These are phyloP conservation scores for Phyllachora maydis DNA, from an alignment of 2,329 filamentous ascomycete species.

Conservation along the genomic window DNA sequence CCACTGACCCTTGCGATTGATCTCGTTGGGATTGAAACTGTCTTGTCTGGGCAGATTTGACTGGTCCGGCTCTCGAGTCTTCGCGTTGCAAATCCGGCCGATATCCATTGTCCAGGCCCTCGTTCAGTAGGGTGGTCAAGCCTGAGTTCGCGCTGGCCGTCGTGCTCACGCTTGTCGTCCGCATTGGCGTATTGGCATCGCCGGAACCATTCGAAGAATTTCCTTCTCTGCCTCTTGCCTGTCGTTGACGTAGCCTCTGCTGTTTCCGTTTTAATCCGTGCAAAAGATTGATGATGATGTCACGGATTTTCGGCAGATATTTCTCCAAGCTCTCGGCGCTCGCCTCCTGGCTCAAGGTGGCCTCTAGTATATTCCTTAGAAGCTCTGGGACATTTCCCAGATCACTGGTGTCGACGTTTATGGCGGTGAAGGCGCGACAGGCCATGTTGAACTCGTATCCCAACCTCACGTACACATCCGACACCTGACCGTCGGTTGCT, in stretches of 20 bases:
- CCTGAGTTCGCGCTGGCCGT: constrained; percentile 34
- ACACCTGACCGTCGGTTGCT: constrained; percentile 86
- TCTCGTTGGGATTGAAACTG: constrained; percentile 26
- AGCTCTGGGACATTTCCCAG: constrained; percentile 89
- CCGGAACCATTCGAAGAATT: too few species aligned
- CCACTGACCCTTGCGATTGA: constrained; percentile 25
- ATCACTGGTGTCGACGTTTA: constrained; percentile 88
- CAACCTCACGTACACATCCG: constrained; percentile 90
- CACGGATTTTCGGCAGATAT: constrained; percentile 82
- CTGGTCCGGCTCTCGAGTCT: constrained; percentile 13
- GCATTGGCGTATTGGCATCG: constrained; percentile 17
- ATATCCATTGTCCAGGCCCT: constrained; percentile 33
- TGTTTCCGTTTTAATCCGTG: constrained; percentile 96
- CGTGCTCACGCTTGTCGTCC: constrained; percentile 37
- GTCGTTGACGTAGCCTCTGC: constrained; percentile 55
- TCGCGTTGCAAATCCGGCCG: constrained; percentile 16
- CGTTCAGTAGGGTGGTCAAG: constrained; percentile 36
- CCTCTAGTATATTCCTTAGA: constrained; percentile 75
- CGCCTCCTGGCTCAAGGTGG: constrained; percentile 90
- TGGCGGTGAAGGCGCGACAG: constrained; percentile 87
- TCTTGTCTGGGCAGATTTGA: constrained; percentile 26
- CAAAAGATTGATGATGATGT: constrained; percentile 95
- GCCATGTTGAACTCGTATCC: constrained; percentile 99
- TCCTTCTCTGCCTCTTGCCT: constrained; percentile 30
- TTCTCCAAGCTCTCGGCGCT: constrained; percentile 84